Evolutionary conservation across 176 grass and related monocot species (phyloP), one percentile per base, ranked within the genome.

Genomic region (Alloteropsis semialata): DNA sequence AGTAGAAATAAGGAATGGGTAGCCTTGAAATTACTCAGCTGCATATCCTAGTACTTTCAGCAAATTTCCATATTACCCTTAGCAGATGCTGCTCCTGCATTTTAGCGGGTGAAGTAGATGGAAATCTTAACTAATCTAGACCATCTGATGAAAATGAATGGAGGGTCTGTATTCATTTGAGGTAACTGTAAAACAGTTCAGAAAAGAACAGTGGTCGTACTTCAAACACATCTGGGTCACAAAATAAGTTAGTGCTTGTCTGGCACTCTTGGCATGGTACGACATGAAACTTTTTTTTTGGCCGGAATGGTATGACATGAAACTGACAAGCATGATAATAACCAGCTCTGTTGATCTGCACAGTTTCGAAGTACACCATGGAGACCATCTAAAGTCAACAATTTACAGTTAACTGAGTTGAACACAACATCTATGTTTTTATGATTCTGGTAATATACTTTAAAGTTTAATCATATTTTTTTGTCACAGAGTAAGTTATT

Each of bases 391-490:
- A 57, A 81, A 24, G 32, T 16, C 24, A 36, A 48, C 14, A 36
- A 82, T 32, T 65, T 81, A 59, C 12, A 59, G 27, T 29, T 30
- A 81, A 24, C 67, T 44, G 65, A 28, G 24, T 28, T 32, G 19
- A 22, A 79, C 41, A 79, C 43, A 50, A 17, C 19, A 17, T 48
- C 10, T 43, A n/a, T n/a, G n/a, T n/a, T 61, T 57, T 48, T 24
- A 46, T 8, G 8, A 46, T 74, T 67, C 38, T 48, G 0, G 28
- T 61, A 57, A 39, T 39, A 57, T 27, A 39, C 22, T 81, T 69
- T 21, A 57, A 74, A 12, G 5, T 59, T 33, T 54, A 81, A 76
- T 32, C 24, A 42, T 24, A 42, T 66, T 56, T 84, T 56, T 84
- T 51, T 12, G 18, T n/a, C 62, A 41, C 22, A 36, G 73, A 72